These are phyloP conservation scores for Tolypocladium cylindrosporum DNA, from an alignment of 2,329 filamentous ascomycete species.

Conservation along the genomic window DNA sequence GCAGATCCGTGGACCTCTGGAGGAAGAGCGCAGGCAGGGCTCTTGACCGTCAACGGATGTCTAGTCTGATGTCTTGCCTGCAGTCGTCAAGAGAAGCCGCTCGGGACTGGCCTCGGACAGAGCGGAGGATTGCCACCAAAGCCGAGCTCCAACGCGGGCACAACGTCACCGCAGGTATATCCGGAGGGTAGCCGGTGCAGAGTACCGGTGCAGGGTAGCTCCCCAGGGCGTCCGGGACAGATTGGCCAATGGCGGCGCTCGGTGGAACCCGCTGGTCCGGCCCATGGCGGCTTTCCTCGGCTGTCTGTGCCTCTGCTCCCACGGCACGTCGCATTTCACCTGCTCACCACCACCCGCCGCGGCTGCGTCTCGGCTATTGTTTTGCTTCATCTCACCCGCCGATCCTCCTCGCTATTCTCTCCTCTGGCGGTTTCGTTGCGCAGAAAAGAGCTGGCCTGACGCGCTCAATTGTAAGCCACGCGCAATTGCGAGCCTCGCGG, in stretches of 20 bases:
- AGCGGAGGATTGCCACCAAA: not conserved
- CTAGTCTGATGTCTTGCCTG: not conserved
- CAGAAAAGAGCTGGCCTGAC: not conserved
- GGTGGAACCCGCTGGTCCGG: constrained; percentile 10
- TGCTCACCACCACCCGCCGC: not conserved
- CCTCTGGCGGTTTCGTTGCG: not conserved
- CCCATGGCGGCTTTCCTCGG: constrained; percentile 23
- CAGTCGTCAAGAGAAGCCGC: not conserved
- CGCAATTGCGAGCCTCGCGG: not conserved
- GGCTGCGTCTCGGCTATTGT: not conserved
- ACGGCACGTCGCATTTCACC: too few relatives aligned
- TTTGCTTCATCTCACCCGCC: not conserved
- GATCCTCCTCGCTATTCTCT: not conserved
- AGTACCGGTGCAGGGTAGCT: too few relatives aligned
- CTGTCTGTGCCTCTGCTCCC: constrained; percentile 10
- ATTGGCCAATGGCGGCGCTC: constrained; percentile 19
- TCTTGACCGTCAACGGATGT: not conserved
- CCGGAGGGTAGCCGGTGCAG: too few relatives aligned
- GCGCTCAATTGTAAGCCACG: not conserved
- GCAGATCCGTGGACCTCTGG: not conserved
- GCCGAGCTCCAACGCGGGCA: not conserved
- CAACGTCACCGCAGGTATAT: not conserved
- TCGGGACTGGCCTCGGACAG: not conserved
- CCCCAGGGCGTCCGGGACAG: not conserved
- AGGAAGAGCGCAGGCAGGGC: not conserved